Evolutionary conservation across 78 protist genomes (phyloP).

Genomic region (Guillardia theta): DNA sequence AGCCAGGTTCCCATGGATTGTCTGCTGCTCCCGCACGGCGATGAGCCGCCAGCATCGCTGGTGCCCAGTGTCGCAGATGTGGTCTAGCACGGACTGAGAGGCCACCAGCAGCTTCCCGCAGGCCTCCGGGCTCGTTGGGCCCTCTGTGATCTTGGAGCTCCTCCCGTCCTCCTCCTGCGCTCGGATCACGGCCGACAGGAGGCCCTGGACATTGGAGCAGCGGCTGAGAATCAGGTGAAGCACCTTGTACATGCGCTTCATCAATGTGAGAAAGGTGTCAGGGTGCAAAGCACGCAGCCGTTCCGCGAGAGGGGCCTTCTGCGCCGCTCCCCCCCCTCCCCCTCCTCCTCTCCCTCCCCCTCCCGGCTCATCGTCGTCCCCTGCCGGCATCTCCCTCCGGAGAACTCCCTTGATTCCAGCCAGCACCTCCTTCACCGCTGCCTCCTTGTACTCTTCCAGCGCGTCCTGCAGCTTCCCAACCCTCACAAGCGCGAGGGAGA

Average conservation of each 20-base stretch:
- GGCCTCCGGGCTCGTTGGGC: neutral
- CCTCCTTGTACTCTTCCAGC: neutral
- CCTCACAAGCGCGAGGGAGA: neutral
- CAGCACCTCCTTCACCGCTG: neutral
- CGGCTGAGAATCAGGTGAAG: neutral
- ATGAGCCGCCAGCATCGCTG: neutral
- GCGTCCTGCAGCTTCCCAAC: neutral
- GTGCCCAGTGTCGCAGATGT: neutral
- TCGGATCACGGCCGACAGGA: neutral
- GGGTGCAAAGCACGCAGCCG: neutral
- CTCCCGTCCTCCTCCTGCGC: slow-evolving; percentile 5
- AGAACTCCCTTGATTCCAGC: neutral
- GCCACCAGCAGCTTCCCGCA: neutral
- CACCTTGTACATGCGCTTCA: neutral
- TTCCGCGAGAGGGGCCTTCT: neutral
- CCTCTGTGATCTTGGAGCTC: neutral
- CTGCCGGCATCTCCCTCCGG: neutral
- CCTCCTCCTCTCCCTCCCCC: neutral
- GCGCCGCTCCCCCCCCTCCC: neutral
- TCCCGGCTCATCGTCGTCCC: neutral
- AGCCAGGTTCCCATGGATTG: neutral
- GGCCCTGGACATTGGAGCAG: neutral
- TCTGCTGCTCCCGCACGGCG: neutral
- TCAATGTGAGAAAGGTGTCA: neutral
- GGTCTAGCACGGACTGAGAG: neutral